Evolutionary conservation across 495 filamentous ascomycete genomes (phyloP).

Genomic region (Hypoxylon fragiforme): DNA sequence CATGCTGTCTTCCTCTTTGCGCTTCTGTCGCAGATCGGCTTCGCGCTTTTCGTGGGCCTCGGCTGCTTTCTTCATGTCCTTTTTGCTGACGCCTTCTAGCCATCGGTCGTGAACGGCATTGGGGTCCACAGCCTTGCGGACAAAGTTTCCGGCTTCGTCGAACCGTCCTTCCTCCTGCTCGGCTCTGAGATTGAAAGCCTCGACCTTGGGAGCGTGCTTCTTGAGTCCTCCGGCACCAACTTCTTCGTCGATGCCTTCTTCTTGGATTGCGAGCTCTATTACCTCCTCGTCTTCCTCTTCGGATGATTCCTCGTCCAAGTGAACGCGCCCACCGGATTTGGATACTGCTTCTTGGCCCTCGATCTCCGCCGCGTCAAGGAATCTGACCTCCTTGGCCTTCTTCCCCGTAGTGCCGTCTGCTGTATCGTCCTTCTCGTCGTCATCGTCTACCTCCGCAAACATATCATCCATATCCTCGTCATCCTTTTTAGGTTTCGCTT

Average conservation of each 20-base stretch:
- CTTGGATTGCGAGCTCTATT: conserved; percentile 63
- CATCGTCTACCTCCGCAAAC: conserved; percentile 79
- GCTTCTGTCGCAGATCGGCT: conserved; percentile 67
- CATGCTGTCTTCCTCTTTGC: conserved; percentile 71
- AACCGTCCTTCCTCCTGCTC: conserved; percentile 94
- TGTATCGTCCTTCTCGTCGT: conserved; percentile 56
- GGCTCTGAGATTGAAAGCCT: conserved; percentile 90
- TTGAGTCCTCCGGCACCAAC: conserved; percentile 87
- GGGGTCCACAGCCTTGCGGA: conserved; percentile 86
- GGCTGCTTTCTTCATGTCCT: conserved; percentile 84
- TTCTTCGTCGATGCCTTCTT: conserved; percentile 78
- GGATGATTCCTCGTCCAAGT: conserved; percentile 46
- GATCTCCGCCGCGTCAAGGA: conserved; percentile 75
- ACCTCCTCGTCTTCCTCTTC: conserved; percentile 67
- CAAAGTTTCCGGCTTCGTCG: conserved; percentile 86
- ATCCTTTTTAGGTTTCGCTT: conserved; percentile 43
- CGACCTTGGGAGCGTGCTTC: conserved; percentile 91
- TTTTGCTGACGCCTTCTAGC: conserved; percentile 89
- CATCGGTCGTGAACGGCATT: conserved; percentile 90
- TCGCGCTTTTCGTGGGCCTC: conserved; percentile 89
- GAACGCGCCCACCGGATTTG: conserved; percentile 70
- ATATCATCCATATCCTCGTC: conserved; percentile 79
- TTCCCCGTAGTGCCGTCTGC: conserved; percentile 56
- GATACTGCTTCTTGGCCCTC: conserved; percentile 79
- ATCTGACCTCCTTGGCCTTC: conserved; percentile 78